Evolutionary conservation across 2,329 filamentous ascomycete species (phyloP).

Genomic region (Neonectria sp.): DNA sequence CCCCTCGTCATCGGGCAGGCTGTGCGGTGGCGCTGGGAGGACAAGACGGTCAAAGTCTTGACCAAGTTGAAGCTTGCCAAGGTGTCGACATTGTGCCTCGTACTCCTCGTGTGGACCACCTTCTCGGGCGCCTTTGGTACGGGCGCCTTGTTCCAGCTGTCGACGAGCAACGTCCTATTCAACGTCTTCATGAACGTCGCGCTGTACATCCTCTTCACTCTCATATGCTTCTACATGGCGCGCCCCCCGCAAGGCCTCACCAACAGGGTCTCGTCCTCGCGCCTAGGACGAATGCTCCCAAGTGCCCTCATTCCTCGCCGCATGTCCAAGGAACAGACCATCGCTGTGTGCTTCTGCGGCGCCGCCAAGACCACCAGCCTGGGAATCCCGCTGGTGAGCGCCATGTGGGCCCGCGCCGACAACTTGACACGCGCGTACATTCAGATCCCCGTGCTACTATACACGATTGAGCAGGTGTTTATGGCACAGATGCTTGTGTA

Average conservation of each 20-base stretch:
- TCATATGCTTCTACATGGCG: constrained; percentile 70
- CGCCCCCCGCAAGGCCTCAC: constrained; percentile 57
- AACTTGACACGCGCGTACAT: constrained; percentile 70
- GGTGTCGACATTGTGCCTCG: constrained; percentile 63
- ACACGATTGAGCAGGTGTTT: constrained; percentile 70
- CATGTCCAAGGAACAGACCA: constrained; percentile 72
- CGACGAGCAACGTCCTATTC: constrained; percentile 74
- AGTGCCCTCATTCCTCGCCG: constrained; percentile 63
- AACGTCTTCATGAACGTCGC: constrained; percentile 78
- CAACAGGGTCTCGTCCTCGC: constrained; percentile 31
- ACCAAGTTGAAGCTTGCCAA: constrained; percentile 68
- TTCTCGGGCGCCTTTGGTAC: constrained; percentile 78
- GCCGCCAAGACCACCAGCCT: constrained; percentile 81
- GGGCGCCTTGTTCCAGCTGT: constrained; percentile 71
- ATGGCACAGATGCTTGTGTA: constrained; percentile 62
- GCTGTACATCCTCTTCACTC: constrained; percentile 74
- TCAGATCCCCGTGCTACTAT: constrained; percentile 75
- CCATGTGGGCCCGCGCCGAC: constrained; percentile 75
- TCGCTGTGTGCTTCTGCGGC: constrained; percentile 81
- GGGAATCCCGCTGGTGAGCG: constrained; percentile 76
- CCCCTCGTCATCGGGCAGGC: constrained; percentile 75
- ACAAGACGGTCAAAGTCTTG: constrained; percentile 67
- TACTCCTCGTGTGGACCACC: constrained; percentile 72
- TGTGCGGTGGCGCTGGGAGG: constrained; percentile 65
- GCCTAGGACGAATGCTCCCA: constrained; percentile 53